These are phyloP conservation scores for Macaranga tanarius DNA, from an alignment of 441 rosid genomes.

Conservation along the genomic window DNA sequence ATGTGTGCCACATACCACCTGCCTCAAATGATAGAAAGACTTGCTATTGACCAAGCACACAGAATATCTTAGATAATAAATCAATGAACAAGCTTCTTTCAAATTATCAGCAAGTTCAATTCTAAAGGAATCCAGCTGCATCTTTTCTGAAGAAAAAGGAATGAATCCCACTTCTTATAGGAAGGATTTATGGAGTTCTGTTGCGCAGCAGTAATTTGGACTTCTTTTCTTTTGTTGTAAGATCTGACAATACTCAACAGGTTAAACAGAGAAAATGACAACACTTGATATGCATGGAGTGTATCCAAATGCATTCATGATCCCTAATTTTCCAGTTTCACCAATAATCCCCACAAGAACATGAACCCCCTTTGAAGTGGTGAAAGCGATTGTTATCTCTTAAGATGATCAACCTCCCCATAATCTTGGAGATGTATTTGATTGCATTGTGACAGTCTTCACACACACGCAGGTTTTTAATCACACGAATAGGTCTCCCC, in stretches of 20 bases:
- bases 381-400: slow-evolving; percentile 40
- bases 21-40: neutral
- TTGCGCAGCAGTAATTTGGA: neutral
- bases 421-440: slow-evolving; percentile 33
- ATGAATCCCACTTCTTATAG: neutral
- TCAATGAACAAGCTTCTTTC: neutral
- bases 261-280: neutral
- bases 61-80: neutral
- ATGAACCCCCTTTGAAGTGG: slow-evolving; percentile 31
- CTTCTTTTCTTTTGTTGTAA: neutral
- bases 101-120: neutral
- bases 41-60: neutral
- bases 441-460: slow-evolving; percentile 37
- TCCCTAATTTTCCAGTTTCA: slow-evolving; percentile 16
- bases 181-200: neutral
- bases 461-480: slow-evolving; percentile 36
- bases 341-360: slow-evolving; percentile 43
- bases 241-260: neutral
- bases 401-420: slow-evolving; percentile 29
- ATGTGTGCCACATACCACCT: neutral
- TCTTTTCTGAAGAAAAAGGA: neutral
- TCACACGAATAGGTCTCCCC: slow-evolving; percentile 36
- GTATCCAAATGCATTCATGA: neutral
- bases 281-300: neutral
- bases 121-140: neutral